Evolutionary conservation across 179 eudicot genomes (phyloP).

Genomic region (Beta macrorhiza): DNA sequence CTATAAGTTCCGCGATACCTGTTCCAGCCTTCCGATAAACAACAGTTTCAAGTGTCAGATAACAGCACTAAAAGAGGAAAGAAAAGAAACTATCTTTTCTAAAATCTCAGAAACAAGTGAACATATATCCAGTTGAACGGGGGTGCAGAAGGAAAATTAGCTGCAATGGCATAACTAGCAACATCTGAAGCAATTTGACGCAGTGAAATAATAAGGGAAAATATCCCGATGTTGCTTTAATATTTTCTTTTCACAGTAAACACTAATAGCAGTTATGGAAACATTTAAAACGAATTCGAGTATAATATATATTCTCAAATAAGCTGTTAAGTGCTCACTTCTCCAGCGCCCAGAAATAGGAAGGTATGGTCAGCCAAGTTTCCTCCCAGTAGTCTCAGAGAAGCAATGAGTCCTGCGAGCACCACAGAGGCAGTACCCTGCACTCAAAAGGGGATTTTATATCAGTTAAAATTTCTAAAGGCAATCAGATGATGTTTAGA

Average conservation of each 20-base stretch:
- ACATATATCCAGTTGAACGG: neutral
- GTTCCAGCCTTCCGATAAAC: slow-evolving; percentile 75
- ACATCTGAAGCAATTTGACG: neutral
- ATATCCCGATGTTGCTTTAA: neutral
- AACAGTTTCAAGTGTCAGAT: slow-evolving; percentile 22
- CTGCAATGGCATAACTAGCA: neutral
- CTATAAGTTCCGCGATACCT: slow-evolving; percentile 93
- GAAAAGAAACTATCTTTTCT: neutral
- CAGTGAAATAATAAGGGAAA: neutral
- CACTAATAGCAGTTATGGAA: neutral
- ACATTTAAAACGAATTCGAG: neutral
- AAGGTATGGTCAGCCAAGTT: slow-evolving; percentile 84
- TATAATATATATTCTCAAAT: neutral
- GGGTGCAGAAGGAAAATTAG: neutral
- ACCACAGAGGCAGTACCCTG: slow-evolving; percentile 99
- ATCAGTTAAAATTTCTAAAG: slow-evolving; percentile 6
- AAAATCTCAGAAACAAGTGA: neutral
- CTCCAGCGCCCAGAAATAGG: slow-evolving; percentile 95
- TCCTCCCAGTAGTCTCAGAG: slow-evolving; percentile 74
- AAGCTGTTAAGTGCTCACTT: slow-evolving; percentile 43
- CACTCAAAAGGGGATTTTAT: slow-evolving; percentile 1
- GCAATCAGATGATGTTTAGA: neutral
- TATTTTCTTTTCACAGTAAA: neutral
- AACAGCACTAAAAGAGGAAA: neutral
- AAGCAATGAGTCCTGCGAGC: slow-evolving; percentile 81